phyloP scores from a whole-genome alignment of 2,329 filamentous ascomycete species.

The Microcyclospora pomicola region DNA sequence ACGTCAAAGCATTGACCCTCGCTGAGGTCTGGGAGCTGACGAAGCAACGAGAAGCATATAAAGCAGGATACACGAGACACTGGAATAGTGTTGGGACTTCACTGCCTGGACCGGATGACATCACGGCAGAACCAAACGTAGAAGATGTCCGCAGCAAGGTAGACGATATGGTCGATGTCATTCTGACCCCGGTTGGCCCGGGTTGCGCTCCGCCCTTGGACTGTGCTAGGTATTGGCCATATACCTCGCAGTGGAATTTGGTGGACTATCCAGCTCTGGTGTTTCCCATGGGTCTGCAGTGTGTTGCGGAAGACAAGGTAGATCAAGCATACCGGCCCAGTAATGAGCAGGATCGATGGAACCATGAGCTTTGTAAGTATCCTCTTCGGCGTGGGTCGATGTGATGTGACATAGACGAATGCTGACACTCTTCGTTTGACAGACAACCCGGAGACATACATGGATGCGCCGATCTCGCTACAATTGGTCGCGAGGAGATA shows the following conservation, averaged over 20 bases:
- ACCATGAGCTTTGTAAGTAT: conserved; percentile 33
- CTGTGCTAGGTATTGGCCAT: conserved; percentile 46
- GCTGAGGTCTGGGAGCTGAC: conserved; percentile 31
- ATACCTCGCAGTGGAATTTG: conserved; percentile 54
- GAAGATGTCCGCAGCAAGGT: conserved; percentile 7
- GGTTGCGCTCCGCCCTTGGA: conserved; percentile 41
- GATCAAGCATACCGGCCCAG: conserved; percentile 25
- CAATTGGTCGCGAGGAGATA: conserved; percentile 41
- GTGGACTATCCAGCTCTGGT: conserved; percentile 44
- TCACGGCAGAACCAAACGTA: conserved; percentile 1
- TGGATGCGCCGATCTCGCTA: conserved; percentile 37
- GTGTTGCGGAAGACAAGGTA: conserved; percentile 28
- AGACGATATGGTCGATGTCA: conserved; percentile 39
- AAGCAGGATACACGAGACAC: conserved; percentile 30
- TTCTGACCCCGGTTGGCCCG: conserved; percentile 47
- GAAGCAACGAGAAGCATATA: conserved; percentile 30
- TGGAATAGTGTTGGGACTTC: conserved; percentile 32
- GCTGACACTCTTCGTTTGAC: conserved; percentile 16
- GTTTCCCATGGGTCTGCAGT: conserved; percentile 42
- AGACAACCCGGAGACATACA: conserved; percentile 29
- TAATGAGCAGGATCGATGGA: conserved; percentile 36
- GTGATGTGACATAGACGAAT: background rate
- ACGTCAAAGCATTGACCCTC: conserved; percentile 29
- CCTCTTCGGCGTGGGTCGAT: no score
- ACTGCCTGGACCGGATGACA: conserved; percentile 9